A percentile compares a stretch with the other conserved stretches of the same genome.
Evolutionary conservation across 257 asterid species (phyloP).

Genomic region (Solanum boliviense): DNA sequence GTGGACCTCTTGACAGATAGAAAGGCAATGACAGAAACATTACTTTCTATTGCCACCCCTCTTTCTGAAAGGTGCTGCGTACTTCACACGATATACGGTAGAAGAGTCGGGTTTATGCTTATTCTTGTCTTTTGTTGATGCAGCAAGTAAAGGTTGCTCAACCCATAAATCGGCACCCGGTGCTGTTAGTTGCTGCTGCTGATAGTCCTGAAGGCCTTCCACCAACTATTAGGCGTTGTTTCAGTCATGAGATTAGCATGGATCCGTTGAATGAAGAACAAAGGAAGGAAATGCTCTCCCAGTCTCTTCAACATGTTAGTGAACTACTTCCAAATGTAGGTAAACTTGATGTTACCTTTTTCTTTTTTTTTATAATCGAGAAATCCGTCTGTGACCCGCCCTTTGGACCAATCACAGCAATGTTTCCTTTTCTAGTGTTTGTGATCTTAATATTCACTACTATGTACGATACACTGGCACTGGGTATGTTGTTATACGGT

Average conservation of each 20-base stretch:
- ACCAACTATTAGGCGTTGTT: constrained; percentile 78
- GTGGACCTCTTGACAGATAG: not conserved
- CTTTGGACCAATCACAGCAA: not conserved
- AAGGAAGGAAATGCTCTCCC: constrained; percentile 59
- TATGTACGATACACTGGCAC: not conserved
- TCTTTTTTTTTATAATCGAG: too few species aligned
- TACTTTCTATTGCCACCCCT: not conserved
- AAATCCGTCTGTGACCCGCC: too few species aligned
- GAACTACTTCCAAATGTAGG: constrained; percentile 58
- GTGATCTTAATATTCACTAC: not conserved
- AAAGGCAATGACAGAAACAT: not conserved
- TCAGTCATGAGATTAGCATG: constrained; percentile 85
- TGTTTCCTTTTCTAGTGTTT: constrained; percentile 2
- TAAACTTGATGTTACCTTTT: constrained; percentile 4
- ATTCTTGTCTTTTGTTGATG: constrained; percentile 10
- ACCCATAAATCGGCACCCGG: constrained; percentile 44
- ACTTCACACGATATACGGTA: not conserved
- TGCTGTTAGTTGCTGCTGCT: constrained; percentile 78
- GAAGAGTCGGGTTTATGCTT: not conserved
- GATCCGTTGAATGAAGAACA: constrained; percentile 76
- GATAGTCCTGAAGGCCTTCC: constrained; percentile 85
- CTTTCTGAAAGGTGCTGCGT: not conserved
- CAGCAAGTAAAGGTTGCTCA: constrained; percentile 35
- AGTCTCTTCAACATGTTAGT: constrained; percentile 47
- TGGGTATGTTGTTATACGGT: not conserved